These are phyloP conservation scores for Tylopilus balloui DNA, from an alignment of 768 basidiomycete genomes.

Conservation along the genomic window DNA sequence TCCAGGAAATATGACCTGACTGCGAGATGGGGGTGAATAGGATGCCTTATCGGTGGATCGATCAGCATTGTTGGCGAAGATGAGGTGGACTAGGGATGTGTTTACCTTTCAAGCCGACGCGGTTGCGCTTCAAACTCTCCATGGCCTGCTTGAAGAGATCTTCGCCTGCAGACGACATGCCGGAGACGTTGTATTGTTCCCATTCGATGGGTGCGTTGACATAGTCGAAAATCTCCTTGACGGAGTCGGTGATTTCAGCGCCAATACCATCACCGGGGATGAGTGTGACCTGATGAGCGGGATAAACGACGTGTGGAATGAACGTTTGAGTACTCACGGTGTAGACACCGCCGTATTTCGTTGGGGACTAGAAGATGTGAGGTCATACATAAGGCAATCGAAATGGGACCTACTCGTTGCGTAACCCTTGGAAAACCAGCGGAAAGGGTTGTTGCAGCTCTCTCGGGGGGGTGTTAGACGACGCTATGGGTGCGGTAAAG, in stretches of 20 bases:
- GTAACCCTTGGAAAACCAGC: conserved; percentile 75
- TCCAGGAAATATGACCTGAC: conserved; percentile 98
- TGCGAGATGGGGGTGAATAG: conserved; percentile 98
- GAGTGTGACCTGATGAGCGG: conserved; percentile 71
- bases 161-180: conserved; percentile 91
- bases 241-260: conserved; percentile 93
- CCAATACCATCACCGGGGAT: conserved; percentile 99
- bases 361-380: conserved; percentile 54
- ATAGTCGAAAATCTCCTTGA: conserved; percentile 98
- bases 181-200: conserved; percentile 98
- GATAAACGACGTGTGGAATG: conserved; percentile 19
- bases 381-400: conserved; percentile 2
- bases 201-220: conserved; percentile 98
- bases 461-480: conserved; percentile 35
- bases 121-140: conserved; percentile 96
- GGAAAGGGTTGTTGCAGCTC: conserved; percentile 71
- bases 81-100: not conserved
- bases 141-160: conserved; percentile 95
- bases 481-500: not conserved
- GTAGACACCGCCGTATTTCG: conserved; percentile 91
- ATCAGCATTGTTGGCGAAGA: conserved; percentile 1
- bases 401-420: conserved; percentile 50
- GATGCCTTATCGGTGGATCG: conserved; percentile 58
- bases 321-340: conserved; percentile 50
- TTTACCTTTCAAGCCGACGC: conserved; percentile 96